Conservation (phyloP, 805 yeast genomes). For the Lachancea fermentati region DNA sequence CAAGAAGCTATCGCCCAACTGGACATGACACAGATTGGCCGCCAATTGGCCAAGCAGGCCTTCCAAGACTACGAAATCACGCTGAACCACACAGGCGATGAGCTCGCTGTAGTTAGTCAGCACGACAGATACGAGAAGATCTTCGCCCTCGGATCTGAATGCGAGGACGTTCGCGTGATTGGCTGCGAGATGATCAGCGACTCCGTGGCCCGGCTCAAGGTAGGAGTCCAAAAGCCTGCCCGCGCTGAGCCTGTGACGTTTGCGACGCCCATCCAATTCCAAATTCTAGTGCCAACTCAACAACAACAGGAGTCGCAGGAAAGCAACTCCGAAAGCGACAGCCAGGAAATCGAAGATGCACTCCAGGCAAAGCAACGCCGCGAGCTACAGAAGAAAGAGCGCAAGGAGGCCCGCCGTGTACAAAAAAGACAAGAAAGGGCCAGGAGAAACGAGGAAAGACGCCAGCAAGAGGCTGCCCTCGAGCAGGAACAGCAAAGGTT, state of each 20-base stretch:
- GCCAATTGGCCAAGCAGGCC: slow-evolving; percentile 20
- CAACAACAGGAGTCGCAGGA: background rate
- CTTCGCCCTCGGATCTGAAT: slow-evolving; percentile 16
- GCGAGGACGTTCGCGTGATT: slow-evolving; percentile 21
- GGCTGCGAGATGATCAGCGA: slow-evolving; percentile 19
- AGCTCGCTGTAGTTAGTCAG: slow-evolving; percentile 18
- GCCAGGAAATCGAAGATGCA: background rate
- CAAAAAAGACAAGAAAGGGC: background rate
- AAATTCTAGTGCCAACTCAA: background rate
- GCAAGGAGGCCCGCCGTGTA: background rate
- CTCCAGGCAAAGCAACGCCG: background rate
- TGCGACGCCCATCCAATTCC: background rate
- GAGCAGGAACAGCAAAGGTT: background rate
- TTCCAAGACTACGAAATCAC: slow-evolving; percentile 28
- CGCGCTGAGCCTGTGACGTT: background rate
- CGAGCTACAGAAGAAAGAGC: background rate
- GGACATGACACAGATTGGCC: slow-evolving; percentile 17
- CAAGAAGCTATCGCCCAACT: slow-evolving; percentile 17
- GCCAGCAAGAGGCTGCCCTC: background rate
- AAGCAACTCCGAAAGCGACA: background rate
- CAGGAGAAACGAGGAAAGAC: background rate
- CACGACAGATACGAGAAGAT: slow-evolving; percentile 18
- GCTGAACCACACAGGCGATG: slow-evolving; percentile 23
- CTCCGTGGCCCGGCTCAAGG: slow-evolving; percentile 2
- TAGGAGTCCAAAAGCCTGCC: slow-evolving; percentile 4